phyloP scores from a whole-genome alignment of 164 flowering plant species.

The Cinnamomum micranthum region DNA sequence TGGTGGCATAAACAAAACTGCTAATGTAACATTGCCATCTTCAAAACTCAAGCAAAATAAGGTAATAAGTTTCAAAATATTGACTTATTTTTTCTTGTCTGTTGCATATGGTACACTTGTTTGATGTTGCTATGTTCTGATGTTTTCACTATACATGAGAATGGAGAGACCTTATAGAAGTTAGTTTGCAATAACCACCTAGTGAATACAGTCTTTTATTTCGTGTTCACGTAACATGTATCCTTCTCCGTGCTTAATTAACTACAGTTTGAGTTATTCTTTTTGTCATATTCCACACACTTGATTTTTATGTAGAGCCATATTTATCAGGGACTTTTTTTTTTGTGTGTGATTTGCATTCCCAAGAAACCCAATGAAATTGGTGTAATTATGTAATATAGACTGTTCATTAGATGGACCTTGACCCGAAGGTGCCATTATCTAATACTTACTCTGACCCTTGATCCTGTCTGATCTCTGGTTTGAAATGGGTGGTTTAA shows the following conservation, averaged over 20 bases:
- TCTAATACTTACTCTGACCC: background rate
- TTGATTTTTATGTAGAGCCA: background rate
- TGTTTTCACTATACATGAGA: background rate
- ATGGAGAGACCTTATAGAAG: background rate
- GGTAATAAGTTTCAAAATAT: constrained; percentile 17
- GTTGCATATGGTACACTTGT: background rate
- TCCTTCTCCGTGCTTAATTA: background rate
- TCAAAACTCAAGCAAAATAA: constrained; percentile 32
- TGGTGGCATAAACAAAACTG: constrained; percentile 20
- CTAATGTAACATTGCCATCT: constrained; percentile 20
- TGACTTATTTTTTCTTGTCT: background rate
- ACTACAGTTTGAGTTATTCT: no score
- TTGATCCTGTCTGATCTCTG: background rate
- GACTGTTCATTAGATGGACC: background rate
- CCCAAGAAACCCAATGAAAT: background rate
- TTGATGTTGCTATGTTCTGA: background rate
- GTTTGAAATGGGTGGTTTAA: background rate
- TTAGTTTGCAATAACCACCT: background rate
- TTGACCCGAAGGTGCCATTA: background rate
- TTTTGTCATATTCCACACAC: background rate
- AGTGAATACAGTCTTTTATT: background rate
- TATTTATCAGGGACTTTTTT: background rate
- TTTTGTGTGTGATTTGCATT: background rate
- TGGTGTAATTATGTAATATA: background rate
- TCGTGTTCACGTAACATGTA: background rate